These are phyloP conservation scores for Ceratopteris richardii DNA, from an alignment of 75 land plant genomes.

Conservation along the genomic window DNA sequence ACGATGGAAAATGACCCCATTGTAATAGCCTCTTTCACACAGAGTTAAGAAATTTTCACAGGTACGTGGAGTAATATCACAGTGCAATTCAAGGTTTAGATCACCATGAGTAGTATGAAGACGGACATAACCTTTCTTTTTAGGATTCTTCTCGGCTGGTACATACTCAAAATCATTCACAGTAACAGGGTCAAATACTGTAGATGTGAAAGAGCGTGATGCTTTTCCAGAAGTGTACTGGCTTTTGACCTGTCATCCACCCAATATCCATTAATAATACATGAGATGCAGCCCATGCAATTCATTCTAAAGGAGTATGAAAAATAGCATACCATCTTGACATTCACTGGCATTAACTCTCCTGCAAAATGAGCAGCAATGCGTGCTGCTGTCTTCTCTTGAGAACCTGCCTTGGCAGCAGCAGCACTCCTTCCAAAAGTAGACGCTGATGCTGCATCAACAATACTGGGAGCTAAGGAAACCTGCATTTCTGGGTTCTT, in stretches of 20 bases:
- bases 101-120: conserved; percentile 93
- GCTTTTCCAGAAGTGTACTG: conserved; percentile 84
- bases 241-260: conserved; percentile 79
- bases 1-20: conserved; percentile 79
- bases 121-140: conserved; percentile 88
- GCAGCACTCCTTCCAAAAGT: conserved; percentile 88
- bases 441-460: conserved; percentile 94
- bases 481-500: conserved; percentile 27
- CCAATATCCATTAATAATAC: background rate
- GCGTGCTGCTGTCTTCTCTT: conserved; percentile 83
- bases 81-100: conserved; percentile 88
- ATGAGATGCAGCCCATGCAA: no score
- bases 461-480: conserved; percentile 54
- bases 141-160: conserved; percentile 87
- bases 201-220: conserved; percentile 90
- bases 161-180: conserved; percentile 81
- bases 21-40: conserved; percentile 88
- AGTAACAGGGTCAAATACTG: conserved; percentile 81
- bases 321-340: conserved; percentile 61
- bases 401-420: conserved; percentile 67
- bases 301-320: no score
- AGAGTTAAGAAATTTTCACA: conserved; percentile 95
- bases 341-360: conserved; percentile 74
- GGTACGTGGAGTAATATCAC: conserved; percentile 86
- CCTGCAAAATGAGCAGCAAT: conserved; percentile 90